Evolutionary conservation across 192 early-diverging fungal species (phyloP).

Genomic region (Linnemannia zychae): DNA sequence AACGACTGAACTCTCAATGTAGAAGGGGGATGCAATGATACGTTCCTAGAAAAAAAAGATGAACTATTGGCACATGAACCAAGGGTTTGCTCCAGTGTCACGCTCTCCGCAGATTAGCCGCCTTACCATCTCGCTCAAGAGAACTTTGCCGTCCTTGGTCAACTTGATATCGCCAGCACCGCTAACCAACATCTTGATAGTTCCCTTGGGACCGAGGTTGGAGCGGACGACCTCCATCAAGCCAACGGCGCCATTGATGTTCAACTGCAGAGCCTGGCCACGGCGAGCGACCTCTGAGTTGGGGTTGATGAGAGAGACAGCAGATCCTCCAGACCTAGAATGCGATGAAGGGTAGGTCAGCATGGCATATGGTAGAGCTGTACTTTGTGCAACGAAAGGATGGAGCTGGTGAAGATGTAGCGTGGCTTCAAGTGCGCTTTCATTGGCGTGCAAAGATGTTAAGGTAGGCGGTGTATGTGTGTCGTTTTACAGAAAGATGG

Average conservation of each 20-base stretch:
- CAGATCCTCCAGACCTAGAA: constrained; percentile 70
- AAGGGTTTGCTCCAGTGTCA: background rate
- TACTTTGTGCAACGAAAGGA: background rate
- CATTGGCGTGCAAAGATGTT: background rate
- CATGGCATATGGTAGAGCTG: background rate
- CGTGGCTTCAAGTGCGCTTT: background rate
- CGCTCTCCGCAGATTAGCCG: background rate
- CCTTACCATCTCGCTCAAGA: constrained; percentile 96
- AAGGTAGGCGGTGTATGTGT: background rate
- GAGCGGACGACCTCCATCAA: constrained; percentile 96
- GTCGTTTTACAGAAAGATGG: background rate
- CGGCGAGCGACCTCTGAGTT: constrained; percentile 98
- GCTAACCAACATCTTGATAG: constrained; percentile 99
- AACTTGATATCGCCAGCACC: constrained; percentile 96
- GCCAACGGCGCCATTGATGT: constrained; percentile 96
- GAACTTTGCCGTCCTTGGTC: constrained; percentile 99
- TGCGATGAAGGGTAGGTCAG: background rate
- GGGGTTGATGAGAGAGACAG: constrained; percentile 95
- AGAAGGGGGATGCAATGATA: background rate
- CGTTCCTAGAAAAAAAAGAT: background rate
- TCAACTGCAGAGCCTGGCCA: constrained; percentile 96
- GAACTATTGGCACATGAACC: background rate
- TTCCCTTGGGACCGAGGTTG: constrained; percentile 98
- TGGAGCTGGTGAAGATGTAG: background rate
- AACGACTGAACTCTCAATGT: background rate